Evolutionary conservation across 2,329 filamentous ascomycete genomes (phyloP).

Genomic region (Pestalotiopsis sp.): DNA sequence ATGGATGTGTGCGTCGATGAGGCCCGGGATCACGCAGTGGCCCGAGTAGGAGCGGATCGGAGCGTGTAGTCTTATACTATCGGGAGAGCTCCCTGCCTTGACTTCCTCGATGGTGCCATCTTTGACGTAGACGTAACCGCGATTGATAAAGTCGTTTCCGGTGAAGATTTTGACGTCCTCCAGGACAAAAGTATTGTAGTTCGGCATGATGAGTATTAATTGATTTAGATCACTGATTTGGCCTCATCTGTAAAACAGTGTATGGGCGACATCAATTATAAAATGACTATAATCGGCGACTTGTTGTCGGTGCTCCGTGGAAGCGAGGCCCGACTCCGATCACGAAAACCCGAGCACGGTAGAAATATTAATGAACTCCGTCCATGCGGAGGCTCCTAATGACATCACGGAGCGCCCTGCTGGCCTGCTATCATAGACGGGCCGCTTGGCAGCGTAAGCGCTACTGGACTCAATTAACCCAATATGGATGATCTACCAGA

Average conservation of each 20-base stretch:
- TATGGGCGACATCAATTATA: not conserved
- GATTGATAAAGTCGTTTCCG: not conserved
- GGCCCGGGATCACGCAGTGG: slow-evolving; percentile 48
- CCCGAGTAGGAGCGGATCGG: slow-evolving; percentile 37
- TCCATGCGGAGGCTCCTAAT: not conserved
- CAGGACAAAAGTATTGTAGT: not conserved
- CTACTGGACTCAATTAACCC: not conserved
- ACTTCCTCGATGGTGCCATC: not conserved
- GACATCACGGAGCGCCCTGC: not conserved
- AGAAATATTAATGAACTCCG: not conserved
- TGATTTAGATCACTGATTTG: not conserved
- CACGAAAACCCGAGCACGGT: not conserved
- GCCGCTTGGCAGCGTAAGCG: not conserved
- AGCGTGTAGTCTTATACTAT: not conserved
- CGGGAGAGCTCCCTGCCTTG: not conserved
- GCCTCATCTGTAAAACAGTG: not conserved
- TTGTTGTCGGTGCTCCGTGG: not conserved
- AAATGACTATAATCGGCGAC: not conserved
- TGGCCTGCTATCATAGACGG: not conserved
- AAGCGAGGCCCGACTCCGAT: not conserved
- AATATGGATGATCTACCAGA: not conserved
- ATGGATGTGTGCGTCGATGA: slow-evolving; percentile 54
- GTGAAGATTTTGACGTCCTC: not conserved
- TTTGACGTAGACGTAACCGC: not conserved
- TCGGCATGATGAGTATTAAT: not conserved